Percentiles rank a stretch among this genome's conserved stretches.
Conservation (phyloP, 306 rosid species). For the Hippophae gyantsensis region DNA sequence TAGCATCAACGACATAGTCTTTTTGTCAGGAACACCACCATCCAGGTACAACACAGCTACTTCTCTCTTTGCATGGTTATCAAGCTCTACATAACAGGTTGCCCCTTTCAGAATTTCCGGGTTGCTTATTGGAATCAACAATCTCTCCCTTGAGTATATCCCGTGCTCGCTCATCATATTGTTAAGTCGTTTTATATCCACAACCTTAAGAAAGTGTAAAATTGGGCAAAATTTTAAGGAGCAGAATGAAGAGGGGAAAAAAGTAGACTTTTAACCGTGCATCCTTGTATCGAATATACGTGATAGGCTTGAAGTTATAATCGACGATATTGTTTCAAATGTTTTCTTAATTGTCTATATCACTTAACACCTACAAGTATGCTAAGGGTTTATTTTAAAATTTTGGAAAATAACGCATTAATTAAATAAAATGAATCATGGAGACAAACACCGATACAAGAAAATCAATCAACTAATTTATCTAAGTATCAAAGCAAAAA, state of each 20-base stretch:
- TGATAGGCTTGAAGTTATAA: no score
- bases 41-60: constrained; percentile 73
- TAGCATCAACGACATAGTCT: constrained; percentile 7
- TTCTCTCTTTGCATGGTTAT: constrained; percentile 70
- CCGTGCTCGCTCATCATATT: constrained; percentile 98
- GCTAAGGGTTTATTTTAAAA: no score
- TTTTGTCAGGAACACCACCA: constrained; percentile 42
- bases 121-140: constrained; percentile 67
- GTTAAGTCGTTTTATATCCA: constrained; percentile 79
- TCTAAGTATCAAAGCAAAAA: no score
- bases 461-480: no score
- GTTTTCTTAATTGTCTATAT: no score
- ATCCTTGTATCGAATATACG: no score
- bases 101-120: constrained; percentile 48
- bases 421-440: no score
- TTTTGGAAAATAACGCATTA: no score
- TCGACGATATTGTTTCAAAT: no score
- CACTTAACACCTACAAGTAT: no score
- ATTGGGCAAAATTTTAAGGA: not conserved
- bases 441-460: no score
- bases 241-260: not conserved
- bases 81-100: constrained; percentile 72
- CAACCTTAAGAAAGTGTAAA: constrained; percentile 40
- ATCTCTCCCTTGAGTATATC: constrained; percentile 81
- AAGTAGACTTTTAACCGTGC: no score